Evolutionary conservation across 129 eudicot genomes (phyloP), one percentile per base, ranked within the genome.

Genomic region (Cynara cardunculus): DNA sequence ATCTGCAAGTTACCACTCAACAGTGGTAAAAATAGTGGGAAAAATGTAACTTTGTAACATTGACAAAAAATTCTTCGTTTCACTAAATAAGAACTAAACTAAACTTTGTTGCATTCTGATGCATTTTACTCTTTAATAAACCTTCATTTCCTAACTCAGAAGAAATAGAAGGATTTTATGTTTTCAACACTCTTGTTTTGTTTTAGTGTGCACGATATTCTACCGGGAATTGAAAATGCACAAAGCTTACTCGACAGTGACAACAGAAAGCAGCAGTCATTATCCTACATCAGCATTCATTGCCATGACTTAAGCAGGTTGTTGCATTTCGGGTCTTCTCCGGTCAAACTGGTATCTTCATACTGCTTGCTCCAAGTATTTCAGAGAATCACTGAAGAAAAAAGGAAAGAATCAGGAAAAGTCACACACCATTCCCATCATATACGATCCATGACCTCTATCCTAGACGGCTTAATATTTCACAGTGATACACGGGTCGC

Each of bases 271-370:
- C 87, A 67, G 76, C 84, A 73, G 76, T 71, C 87, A 28, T 56
- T 78, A 71, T 73, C 89, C 82, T 89, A 83, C 72, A 78, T 89
- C 73, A 84, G 91, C 85, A 87, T 96, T 75, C 87, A 39, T 64
- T 89, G 97, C 88, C 95, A 88, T n/a, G 89, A 96, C 49, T 75
- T 92, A 79, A 91, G 95, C 92, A 90, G 87, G 80, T 78, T 96
- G 83, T 44, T 96, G 75, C 93, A 96, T 87, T 91, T 88, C 70
- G 99, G 98, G 49, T 89, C 98, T n/a, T 77, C 90, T 66, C 73
- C 85, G 13, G 79, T 92, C 71, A 96, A 92, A 72, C 80, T 96
- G 22, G 78, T 88, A 70, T 88, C 97, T 86, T 92, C 99, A 53
- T 85, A 88, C 79, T 92, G 92, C 84, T 87, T 96, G 7, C 72